Base-by-base conservation (phyloP, 1,284 basidiomycete genomes). In the Ceratobasidium sp. region DNA sequence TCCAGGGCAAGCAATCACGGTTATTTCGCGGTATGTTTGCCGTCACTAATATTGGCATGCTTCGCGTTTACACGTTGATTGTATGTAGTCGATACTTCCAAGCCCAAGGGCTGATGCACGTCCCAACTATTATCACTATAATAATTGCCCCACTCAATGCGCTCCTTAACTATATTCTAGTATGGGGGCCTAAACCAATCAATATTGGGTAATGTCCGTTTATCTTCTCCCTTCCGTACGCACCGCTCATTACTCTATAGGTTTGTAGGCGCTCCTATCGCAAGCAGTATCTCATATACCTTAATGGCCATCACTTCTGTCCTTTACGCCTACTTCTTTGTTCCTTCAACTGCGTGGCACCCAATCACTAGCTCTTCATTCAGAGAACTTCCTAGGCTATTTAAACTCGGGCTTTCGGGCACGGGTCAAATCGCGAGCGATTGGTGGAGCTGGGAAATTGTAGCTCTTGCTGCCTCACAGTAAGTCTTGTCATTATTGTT, bases 381-480 rank as follows among this genome's bases (percentile, higher is more conserved):
- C 42, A 90, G 90, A 0, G 91, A 90, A 79, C 87, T 97, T 1
- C 92, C 93, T 9, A 89, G 94, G n/a, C 87, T 97, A 44, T 88
- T 93, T 1, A 90, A 89, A 46, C 86, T 98, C 13, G 96, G 95
- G 9, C 82, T 96, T 23, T 94, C 93, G 6, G 94, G 95, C 33
- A 91, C 95, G 33, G 91, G 93, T 5, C 77, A 78, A 51, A 78
- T 76, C 9, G 77, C 78, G 20, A 69, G 77, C 10, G 95, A 97
- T 83, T 97, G 95, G 96, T 97, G 95, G 95, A 92, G 93, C 53
- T 97, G 95, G 95, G 95, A 97, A 83, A 87, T 95, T 3, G 86
- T 94, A 66, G 88, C 87, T 64, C 84, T 78, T 23, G 60, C 63
- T 58, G 55, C 69, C 39, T 77, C 66, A 46, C 63, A 69, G 61